phyloP scores from a whole-genome alignment of 2,329 filamentous ascomycete genomes.

The Colletotrichum sp. region DNA sequence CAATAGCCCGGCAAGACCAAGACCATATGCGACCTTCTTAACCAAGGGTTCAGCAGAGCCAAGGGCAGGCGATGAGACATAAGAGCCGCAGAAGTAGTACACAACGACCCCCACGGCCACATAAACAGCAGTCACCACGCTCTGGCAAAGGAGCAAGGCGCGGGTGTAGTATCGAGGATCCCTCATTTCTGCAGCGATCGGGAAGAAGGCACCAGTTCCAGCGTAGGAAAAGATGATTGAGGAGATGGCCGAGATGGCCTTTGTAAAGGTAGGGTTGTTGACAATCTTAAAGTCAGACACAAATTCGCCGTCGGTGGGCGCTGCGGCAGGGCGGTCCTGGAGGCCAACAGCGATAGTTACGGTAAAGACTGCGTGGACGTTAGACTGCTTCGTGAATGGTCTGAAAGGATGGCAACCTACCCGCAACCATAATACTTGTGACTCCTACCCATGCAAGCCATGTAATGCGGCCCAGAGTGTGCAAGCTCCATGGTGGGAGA shows the following conservation, averaged over 20 bases:
- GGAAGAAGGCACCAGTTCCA: constrained; percentile 38
- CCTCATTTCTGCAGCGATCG: constrained; percentile 36
- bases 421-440: constrained; percentile 18
- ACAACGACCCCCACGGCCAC: constrained; percentile 39
- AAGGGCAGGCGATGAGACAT: constrained; percentile 49
- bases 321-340: constrained; percentile 29
- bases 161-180: constrained; percentile 31
- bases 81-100: constrained; percentile 49
- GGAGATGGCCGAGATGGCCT: constrained; percentile 33
- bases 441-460: constrained; percentile 35
- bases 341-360: constrained; percentile 32
- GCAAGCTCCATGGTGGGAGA: constrained; percentile 40
- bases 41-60: constrained; percentile 44
- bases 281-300: constrained; percentile 31
- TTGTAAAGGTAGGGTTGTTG: constrained; percentile 30
- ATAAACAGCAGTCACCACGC: constrained; percentile 34
- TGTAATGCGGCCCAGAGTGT: constrained; percentile 37
- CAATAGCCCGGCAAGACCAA: constrained; percentile 32
- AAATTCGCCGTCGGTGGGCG: constrained; percentile 23
- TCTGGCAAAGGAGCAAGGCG: constrained; percentile 28
- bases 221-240: constrained; percentile 40
- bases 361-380: constrained; percentile 22
- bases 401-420: background rate
- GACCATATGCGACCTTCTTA: constrained; percentile 49
- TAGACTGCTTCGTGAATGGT: background rate